Percentiles rank a stretch among this genome's conserved stretches.
Conservation (phyloP, 768 basidiomycete genomes). For the Hericium rajendrae region DNA sequence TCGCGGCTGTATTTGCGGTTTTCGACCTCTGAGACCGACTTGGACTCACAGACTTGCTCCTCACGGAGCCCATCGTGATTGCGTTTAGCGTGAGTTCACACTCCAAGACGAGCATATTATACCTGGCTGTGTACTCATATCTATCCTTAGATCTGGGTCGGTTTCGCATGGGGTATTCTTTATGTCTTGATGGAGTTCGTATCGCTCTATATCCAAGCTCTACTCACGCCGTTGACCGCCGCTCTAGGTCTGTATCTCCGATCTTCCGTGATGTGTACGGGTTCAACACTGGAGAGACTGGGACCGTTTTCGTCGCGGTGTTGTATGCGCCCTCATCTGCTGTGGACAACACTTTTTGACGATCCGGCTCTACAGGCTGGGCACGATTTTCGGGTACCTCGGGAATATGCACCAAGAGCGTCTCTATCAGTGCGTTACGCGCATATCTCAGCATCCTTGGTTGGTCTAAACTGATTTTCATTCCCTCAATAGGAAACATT, state of each 20-base stretch:
- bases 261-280: conserved; percentile 48
- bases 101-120: not conserved
- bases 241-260: conserved; percentile 40
- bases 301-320: conserved; percentile 50
- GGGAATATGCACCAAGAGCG: conserved; percentile 24
- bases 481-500: conserved; percentile 15
- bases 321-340: conserved; percentile 26
- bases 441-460: not conserved
- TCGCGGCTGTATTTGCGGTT: not conserved
- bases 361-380: conserved; percentile 34
- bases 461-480: not conserved
- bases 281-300: conserved; percentile 51
- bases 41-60: conserved; percentile 39
- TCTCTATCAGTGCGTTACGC: conserved; percentile 20
- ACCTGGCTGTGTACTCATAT: not conserved
- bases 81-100: conserved; percentile 52
- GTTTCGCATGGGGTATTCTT: conserved; percentile 68
- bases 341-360: not conserved
- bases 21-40: not conserved
- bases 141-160: conserved; percentile 48
- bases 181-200: conserved; percentile 55
- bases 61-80: conserved; percentile 66
- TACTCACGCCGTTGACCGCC: not conserved
- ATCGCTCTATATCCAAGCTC: not conserved
- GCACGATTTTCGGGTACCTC: conserved; percentile 24